Conservation (phyloP, 257 asterid species). For the Solanum clarkiae region DNA sequence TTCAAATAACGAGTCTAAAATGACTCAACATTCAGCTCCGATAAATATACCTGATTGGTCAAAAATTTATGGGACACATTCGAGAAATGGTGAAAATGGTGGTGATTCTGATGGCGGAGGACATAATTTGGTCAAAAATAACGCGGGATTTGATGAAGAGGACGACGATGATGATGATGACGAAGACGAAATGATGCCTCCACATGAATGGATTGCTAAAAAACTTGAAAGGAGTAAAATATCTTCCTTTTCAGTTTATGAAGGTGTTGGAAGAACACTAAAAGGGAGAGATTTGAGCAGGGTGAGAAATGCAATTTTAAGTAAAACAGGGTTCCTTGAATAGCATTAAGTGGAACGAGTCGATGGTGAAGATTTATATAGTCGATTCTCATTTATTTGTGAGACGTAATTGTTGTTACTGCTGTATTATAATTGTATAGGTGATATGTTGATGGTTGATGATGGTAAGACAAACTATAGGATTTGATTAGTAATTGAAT, state of each 20-base stretch:
- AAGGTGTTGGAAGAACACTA: constrained; percentile 62
- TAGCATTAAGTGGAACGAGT: background rate
- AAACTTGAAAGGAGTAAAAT: constrained; percentile 20
- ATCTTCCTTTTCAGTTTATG: constrained; percentile 47
- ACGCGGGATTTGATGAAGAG: constrained; percentile 26
- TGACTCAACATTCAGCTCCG: background rate
- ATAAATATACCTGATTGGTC: constrained; percentile 44
- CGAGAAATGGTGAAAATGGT: background rate
- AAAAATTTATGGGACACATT: constrained; percentile 28
- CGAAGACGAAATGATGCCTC: constrained; percentile 24
- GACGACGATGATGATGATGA: constrained; percentile 13
- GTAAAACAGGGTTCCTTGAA: constrained; percentile 68
- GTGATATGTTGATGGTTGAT: background rate
- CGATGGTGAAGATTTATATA: background rate
- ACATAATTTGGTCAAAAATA: background rate
- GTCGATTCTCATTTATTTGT: background rate
- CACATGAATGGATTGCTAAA: constrained; percentile 50
- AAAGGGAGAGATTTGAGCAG: constrained; percentile 59
- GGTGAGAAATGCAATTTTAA: constrained; percentile 47
- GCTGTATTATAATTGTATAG: background rate
- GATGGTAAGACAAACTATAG: background rate
- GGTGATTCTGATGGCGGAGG: background rate
- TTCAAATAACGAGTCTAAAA: constrained; percentile 17
- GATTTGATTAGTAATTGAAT: background rate
- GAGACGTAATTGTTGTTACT: background rate